A percentile compares a stretch with the other conserved stretches of the same genome.
phyloP scores from a whole-genome alignment of 805 yeast genomes.

The Myxozyma sirexii region DNA sequence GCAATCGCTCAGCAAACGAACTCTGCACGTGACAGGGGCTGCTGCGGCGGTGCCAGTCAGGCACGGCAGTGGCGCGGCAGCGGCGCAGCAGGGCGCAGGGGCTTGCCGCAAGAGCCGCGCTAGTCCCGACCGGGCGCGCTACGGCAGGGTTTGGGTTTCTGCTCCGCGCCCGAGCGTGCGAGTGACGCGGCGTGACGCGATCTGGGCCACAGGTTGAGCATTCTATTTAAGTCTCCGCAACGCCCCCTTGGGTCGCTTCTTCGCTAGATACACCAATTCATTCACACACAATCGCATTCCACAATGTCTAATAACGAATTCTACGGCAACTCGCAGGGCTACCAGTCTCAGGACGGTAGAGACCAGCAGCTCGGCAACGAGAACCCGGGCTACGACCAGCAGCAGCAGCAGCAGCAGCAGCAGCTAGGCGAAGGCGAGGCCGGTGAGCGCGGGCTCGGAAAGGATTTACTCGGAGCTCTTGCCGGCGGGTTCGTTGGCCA shows the following conservation, averaged over 20 bases:
- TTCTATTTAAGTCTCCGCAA: too few relatives aligned
- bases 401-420: slow-evolving; percentile 31
- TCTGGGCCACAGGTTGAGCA: too few relatives aligned
- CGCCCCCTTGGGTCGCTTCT: too few relatives aligned
- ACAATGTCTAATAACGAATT: slow-evolving; percentile 20
- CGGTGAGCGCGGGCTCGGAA: slow-evolving; percentile 31
- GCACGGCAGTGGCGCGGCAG: background rate
- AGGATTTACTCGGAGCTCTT: slow-evolving; percentile 23
- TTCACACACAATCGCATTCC: background rate
- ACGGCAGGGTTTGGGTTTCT: background rate
- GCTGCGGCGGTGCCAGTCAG: background rate
- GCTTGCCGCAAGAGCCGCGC: background rate
- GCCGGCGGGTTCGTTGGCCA: slow-evolving; percentile 30
- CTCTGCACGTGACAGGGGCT: too few relatives aligned
- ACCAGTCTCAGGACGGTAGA: slow-evolving; percentile 24
- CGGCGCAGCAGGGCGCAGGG: background rate
- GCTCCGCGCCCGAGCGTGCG: background rate
- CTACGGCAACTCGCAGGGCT: slow-evolving; percentile 12
- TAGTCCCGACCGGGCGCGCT: background rate
- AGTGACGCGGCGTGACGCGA: slow-evolving; percentile 6
- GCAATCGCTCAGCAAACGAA: too few relatives aligned
- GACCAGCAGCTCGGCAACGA: slow-evolving; percentile 20
- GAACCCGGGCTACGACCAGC: slow-evolving; percentile 22
- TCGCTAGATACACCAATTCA: too few relatives aligned
- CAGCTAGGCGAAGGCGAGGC: slow-evolving; percentile 17